Percentiles rank a stretch among this genome's conserved stretches.
These are phyloP conservation scores for Yamadazyma endophytica DNA, from an alignment of 805 yeast species.

Conservation along the genomic window DNA sequence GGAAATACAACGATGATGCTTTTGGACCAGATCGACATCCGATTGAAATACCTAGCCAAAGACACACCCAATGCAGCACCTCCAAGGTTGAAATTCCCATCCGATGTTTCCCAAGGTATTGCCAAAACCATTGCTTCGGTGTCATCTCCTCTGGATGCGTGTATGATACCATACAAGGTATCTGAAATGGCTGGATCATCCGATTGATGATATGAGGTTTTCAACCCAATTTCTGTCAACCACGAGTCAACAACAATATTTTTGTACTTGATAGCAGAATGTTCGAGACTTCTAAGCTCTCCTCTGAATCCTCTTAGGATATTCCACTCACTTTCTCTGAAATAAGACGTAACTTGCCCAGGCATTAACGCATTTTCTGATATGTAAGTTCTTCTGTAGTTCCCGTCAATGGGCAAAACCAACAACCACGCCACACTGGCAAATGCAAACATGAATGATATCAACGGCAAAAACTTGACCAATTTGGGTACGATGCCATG, in stretches of 20 bases:
- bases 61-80: conserved; percentile 74
- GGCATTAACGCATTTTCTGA: conserved; percentile 97
- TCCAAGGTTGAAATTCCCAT: conserved; percentile 65
- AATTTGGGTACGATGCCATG: conserved; percentile 35
- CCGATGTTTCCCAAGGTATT: conserved; percentile 80
- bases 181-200: conserved; percentile 5
- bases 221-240: conserved; percentile 68
- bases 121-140: conserved; percentile 91
- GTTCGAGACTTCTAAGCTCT: conserved; percentile 43
- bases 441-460: conserved; percentile 32
- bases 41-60: conserved; percentile 71
- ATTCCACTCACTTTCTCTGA: conserved; percentile 94
- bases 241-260: conserved; percentile 50
- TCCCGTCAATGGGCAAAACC: conserved; percentile 74
- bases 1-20: conserved; percentile 86
- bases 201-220: conserved; percentile 39
- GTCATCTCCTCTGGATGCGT: conserved; percentile 93
- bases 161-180: conserved; percentile 75
- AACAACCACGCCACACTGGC: conserved; percentile 43
- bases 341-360: conserved; percentile 88
- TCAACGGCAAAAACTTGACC: conserved; percentile 26
- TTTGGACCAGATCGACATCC: conserved; percentile 94
- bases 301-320: conserved; percentile 78
- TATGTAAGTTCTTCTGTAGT: conserved; percentile 76
- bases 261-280: conserved; percentile 24